Conservation (phyloP, 2,329 filamentous ascomycete species). For the Davidsoniella eucalypti region DNA sequence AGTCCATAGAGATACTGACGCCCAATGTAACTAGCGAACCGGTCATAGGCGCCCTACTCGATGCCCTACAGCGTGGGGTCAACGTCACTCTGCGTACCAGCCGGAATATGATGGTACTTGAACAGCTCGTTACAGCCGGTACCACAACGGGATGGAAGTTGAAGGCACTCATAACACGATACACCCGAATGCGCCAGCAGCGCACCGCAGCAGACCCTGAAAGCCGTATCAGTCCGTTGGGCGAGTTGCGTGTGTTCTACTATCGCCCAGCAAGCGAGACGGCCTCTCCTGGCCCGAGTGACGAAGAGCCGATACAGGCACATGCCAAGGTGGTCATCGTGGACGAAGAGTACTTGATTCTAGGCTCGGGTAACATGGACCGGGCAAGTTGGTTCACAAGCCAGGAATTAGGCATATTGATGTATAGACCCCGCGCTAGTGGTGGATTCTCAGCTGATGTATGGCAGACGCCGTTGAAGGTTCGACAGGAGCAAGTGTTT, state of each 20-base stretch:
- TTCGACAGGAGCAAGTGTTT: slow-evolving; percentile 17
- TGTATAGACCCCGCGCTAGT: slow-evolving; percentile 25
- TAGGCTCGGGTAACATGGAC: slow-evolving; percentile 75
- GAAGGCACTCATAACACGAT: slow-evolving; percentile 37
- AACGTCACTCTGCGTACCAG: slow-evolving; percentile 52
- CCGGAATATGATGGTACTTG: slow-evolving; percentile 54
- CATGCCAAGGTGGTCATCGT: slow-evolving; percentile 67
- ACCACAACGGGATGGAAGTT: slow-evolving; percentile 56
- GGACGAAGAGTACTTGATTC: slow-evolving; percentile 47
- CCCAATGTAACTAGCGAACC: slow-evolving; percentile 59
- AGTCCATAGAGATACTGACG: slow-evolving; percentile 52
- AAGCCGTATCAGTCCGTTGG: slow-evolving; percentile 19
- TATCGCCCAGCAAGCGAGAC: slow-evolving; percentile 28
- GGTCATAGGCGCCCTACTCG: slow-evolving; percentile 43
- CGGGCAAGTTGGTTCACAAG: slow-evolving; percentile 76
- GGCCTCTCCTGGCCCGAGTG: slow-evolving; percentile 15
- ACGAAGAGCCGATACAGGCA: slow-evolving; percentile 49
- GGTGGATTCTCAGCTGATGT: slow-evolving; percentile 23
- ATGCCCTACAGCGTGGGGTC: slow-evolving; percentile 48
- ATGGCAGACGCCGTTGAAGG: slow-evolving; percentile 24
- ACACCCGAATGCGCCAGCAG: slow-evolving; percentile 22
- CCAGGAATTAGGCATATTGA: slow-evolving; percentile 59
- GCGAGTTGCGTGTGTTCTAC: slow-evolving; percentile 41
- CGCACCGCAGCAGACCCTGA: not conserved
- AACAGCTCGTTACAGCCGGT: slow-evolving; percentile 66